Evolutionary conservation across 2,329 filamentous ascomycete species (phyloP).

Genomic region (Zymoseptoria ardabiliae): DNA sequence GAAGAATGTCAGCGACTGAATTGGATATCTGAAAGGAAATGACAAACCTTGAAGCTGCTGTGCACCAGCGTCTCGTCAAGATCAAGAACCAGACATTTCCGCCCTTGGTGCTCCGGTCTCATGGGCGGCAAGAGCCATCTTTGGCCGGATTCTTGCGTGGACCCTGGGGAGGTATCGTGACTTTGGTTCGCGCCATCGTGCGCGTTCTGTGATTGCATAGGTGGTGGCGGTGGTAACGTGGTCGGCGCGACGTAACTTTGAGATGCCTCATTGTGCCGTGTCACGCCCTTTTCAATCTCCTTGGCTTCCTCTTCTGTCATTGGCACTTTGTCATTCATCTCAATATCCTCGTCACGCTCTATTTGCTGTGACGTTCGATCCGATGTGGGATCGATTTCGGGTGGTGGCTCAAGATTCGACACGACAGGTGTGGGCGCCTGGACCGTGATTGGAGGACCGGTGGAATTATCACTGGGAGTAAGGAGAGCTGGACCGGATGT

Average conservation of each 20-base stretch:
- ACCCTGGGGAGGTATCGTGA: conserved; percentile 27
- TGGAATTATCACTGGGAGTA: conserved; percentile 17
- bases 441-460: conserved; percentile 31
- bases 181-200: conserved; percentile 16
- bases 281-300: conserved; percentile 16
- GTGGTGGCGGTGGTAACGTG: conserved; percentile 49
- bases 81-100: conserved; percentile 92
- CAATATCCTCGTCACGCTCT: conserved; percentile 48
- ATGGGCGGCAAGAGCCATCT: conserved; percentile 77
- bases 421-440: conserved; percentile 41
- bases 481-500: conserved; percentile 5
- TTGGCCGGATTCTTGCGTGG: conserved; percentile 44
- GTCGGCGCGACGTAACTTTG: conserved; percentile 11
- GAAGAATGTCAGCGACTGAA: conserved; percentile 1
- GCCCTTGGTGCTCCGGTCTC: conserved; percentile 68
- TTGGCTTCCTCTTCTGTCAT: conserved; percentile 45
- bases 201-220: conserved; percentile 30
- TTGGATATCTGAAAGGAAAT: neutral
- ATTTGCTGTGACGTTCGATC: conserved; percentile 44
- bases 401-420: conserved; percentile 20
- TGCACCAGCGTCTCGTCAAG: conserved; percentile 95
- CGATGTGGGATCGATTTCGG: conserved; percentile 37
- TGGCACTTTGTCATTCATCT: conserved; percentile 50
- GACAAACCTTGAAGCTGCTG: conserved; percentile 87
- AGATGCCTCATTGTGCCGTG: conserved; percentile 10